Evolutionary conservation across 345 rosid species (phyloP).

Genomic region (Eucalyptus victrix): DNA sequence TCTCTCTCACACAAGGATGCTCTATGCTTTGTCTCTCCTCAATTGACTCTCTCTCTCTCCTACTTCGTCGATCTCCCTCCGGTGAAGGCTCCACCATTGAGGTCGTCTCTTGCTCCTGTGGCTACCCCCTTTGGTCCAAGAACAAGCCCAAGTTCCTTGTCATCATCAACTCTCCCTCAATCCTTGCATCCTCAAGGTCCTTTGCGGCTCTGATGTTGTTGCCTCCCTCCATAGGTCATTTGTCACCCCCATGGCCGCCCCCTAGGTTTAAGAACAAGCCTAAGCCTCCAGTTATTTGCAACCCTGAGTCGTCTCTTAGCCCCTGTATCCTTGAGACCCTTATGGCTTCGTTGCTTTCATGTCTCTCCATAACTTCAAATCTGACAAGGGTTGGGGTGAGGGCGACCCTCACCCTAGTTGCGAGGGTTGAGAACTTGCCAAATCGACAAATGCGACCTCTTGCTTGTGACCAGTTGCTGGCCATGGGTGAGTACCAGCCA

Average conservation of each 20-base stretch:
- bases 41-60: not conserved
- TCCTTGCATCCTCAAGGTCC: too few species aligned
- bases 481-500: too few species aligned
- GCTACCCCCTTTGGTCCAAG: too few species aligned
- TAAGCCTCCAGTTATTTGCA: not conserved
- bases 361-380: not conserved
- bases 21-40: too few species aligned
- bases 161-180: too few species aligned
- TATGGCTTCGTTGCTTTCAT: accelerated
- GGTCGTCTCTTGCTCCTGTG: not conserved
- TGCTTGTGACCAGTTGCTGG: too few species aligned
- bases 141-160: too few species aligned
- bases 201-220: too few species aligned
- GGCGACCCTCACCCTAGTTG: not conserved
- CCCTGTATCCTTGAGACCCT: not conserved
- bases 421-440: not conserved
- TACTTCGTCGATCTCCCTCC: accelerated
- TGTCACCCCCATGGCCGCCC: accelerated
- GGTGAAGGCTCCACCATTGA: not conserved
- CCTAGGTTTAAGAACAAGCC: not conserved
- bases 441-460: too few species aligned
- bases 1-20: too few species aligned
- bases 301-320: too few species aligned
- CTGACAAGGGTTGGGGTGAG: not conserved
- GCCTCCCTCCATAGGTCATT: not conserved